Evolutionary conservation across 2,329 filamentous ascomycete species (phyloP).

Genomic region (Aspergillus sp.): DNA sequence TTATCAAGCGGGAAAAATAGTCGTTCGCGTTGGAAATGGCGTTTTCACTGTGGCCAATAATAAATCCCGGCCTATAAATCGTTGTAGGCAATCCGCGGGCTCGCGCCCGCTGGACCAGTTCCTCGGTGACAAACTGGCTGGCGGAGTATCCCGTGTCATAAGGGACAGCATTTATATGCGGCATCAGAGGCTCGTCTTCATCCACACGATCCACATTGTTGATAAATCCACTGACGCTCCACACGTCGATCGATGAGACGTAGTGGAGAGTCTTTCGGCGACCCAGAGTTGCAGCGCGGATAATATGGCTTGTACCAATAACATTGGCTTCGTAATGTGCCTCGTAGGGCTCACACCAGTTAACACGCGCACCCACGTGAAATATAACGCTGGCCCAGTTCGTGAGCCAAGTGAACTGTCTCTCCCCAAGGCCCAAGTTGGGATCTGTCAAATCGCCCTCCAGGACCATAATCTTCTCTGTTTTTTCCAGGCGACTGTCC

Average conservation of each 20-base stretch:
- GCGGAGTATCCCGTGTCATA: conserved; percentile 1
- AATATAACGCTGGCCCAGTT: conserved; percentile 3
- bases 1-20: not conserved
- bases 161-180: not conserved
- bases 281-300: not conserved
- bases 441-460: not conserved
- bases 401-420: not conserved
- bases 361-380: not conserved
- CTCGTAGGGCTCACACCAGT: conserved; percentile 1
- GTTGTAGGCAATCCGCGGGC: not conserved
- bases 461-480: not conserved
- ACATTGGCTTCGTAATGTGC: not conserved
- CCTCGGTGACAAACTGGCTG: conserved; percentile 1
- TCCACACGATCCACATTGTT: not conserved
- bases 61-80: conserved; percentile 1
- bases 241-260: not conserved
- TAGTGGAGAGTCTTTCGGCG: conserved; percentile 2
- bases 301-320: not conserved
- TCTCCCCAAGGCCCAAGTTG: not conserved
- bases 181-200: not conserved
- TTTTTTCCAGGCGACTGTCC: not conserved
- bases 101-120: not conserved
- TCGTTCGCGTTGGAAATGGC: not conserved
- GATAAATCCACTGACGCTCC: not conserved
- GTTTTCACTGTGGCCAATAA: not conserved